Percentiles rank a stretch among this genome's conserved stretches.
phyloP scores from a whole-genome alignment of 108 stramenopile species.

The Phaeodactylum tricornutum region DNA sequence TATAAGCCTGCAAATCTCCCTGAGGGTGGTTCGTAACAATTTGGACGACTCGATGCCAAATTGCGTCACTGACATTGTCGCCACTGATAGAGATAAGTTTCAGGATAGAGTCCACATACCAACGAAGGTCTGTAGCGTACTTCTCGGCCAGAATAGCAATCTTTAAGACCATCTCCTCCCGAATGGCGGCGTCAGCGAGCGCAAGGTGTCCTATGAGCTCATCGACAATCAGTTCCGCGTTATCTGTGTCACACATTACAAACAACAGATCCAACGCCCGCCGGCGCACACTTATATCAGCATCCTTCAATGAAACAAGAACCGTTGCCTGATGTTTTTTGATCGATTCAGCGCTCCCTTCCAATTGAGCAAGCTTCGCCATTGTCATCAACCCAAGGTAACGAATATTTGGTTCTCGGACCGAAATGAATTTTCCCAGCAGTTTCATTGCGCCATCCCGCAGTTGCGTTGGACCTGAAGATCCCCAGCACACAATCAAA shows the following conservation, averaged over 20 bases:
- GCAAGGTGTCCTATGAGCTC: constrained; percentile 88
- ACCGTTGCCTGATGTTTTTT: constrained; percentile 89
- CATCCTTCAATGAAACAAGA: constrained; percentile 90
- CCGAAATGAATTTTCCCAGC: constrained; percentile 90
- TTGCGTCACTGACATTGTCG: constrained; percentile 91
- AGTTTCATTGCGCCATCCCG: constrained; percentile 84
- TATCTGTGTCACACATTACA: constrained; percentile 92
- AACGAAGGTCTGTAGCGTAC: constrained; percentile 89
- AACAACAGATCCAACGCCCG: constrained; percentile 93
- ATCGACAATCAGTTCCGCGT: constrained; percentile 88
- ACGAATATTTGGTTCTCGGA: constrained; percentile 92
- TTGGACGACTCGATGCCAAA: constrained; percentile 98
- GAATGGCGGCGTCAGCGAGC: constrained; percentile 84
- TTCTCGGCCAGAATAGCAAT: constrained; percentile 98
- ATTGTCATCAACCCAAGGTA: constrained; percentile 94
- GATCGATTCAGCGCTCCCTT: constrained; percentile 71
- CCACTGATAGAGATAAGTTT: constrained; percentile 91
- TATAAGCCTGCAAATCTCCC: constrained; percentile 90
- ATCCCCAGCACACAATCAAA: constrained; percentile 85
- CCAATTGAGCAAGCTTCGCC: constrained; percentile 88
- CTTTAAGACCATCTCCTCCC: constrained; percentile 97
- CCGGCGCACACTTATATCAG: constrained; percentile 91
- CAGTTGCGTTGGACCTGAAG: constrained; percentile 54
- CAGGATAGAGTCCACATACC: constrained; percentile 97
- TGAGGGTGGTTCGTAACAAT: constrained; percentile 97